Evolutionary conservation across 768 basidiomycete species (phyloP).

Genomic region (Kwoniella dejecticola): DNA sequence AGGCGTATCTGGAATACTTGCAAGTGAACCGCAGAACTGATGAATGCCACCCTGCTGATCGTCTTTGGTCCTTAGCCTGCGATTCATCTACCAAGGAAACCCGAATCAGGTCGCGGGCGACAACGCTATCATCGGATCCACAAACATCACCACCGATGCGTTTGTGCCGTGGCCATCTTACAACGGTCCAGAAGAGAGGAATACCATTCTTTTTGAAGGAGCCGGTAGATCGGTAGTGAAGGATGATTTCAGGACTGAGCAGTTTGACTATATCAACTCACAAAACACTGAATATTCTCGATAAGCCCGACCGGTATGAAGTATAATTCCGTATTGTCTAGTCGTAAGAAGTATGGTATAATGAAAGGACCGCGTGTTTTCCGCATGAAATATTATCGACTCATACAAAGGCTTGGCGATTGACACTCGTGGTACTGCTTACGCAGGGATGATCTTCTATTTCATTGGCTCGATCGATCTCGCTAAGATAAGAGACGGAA

Average conservation of each 20-base stretch:
- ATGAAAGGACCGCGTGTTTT: too few relatives aligned
- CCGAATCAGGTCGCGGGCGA: background rate
- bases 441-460: too few relatives aligned
- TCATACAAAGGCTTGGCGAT: too few relatives aligned
- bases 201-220: background rate
- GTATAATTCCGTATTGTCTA: too few relatives aligned
- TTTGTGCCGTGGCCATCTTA: background rate
- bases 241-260: conserved; percentile 4
- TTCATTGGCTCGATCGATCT: too few relatives aligned
- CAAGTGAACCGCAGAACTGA: background rate
- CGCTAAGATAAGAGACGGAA: too few relatives aligned
- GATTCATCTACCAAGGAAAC: conserved; percentile 8
- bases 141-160: conserved; percentile 1
- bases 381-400: too few relatives aligned
- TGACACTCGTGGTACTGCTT: too few relatives aligned
- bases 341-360: too few relatives aligned
- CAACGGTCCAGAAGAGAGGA: background rate
- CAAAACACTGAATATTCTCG: conserved; percentile 5
- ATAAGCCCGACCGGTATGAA: too few relatives aligned
- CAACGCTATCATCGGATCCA: background rate
- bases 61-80: background rate
- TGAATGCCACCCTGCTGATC: background rate
- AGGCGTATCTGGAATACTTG: conserved; percentile 7
- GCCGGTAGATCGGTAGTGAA: conserved; percentile 1
- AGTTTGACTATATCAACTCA: conserved; percentile 6